Percentiles rank a stretch among this genome's conserved stretches.
Evolutionary conservation across 2,329 filamentous ascomycete species (phyloP).

Genomic region (Aureobasidium sp.): DNA sequence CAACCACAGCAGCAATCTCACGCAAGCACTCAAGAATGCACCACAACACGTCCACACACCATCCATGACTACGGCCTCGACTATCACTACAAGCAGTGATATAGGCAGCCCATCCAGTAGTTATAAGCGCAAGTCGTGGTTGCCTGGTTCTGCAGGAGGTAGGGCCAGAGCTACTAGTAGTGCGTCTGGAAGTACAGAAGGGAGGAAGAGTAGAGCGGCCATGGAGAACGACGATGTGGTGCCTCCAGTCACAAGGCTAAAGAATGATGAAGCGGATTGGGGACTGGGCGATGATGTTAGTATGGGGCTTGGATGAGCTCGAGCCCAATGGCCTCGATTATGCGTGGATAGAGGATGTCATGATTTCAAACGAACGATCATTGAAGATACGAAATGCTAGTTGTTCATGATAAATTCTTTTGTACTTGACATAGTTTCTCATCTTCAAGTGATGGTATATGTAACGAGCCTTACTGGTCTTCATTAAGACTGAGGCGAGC

Average conservation of each 20-base stretch:
- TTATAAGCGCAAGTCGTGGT: slow-evolving; percentile 12
- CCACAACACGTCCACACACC: not conserved
- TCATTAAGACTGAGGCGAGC: too few relatives aligned
- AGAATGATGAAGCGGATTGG: slow-evolving; percentile 18
- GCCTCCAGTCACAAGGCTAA: slow-evolving; percentile 16
- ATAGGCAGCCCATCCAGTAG: slow-evolving; percentile 7
- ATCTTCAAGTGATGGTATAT: too few relatives aligned
- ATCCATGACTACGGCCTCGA: slow-evolving; percentile 2
- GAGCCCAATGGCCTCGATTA: too few relatives aligned
- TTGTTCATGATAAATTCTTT: not conserved
- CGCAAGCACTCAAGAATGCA: slow-evolving; percentile 9
- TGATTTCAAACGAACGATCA: not conserved
- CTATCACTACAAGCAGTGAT: not conserved
- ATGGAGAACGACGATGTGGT: slow-evolving; percentile 10
- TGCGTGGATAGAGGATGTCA: not conserved
- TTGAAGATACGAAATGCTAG: not conserved
- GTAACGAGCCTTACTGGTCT: too few relatives aligned
- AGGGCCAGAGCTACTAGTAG: slow-evolving; percentile 1
- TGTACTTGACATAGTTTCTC: too few relatives aligned
- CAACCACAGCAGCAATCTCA: not conserved
- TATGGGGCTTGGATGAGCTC: slow-evolving; percentile 19
- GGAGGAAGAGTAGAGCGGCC: not conserved
- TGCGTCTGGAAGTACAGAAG: slow-evolving; percentile 11
- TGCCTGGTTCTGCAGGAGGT: not conserved
- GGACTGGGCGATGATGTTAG: slow-evolving; percentile 19